Evolutionary conservation across 257 asterid species (phyloP).

Genomic region (Salvia hispanica): DNA sequence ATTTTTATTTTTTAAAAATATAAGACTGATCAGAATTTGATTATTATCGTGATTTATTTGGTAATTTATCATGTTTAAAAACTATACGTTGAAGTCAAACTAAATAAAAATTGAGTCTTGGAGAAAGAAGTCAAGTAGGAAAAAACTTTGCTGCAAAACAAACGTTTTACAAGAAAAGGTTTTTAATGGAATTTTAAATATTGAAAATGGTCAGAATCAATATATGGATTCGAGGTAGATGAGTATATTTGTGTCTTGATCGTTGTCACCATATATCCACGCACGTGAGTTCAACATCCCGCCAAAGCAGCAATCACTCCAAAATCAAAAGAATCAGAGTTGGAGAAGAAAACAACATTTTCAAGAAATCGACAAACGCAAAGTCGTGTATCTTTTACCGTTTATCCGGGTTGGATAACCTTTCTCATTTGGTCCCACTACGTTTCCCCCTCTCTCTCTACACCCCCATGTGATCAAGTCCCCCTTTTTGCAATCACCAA

Average conservation of each 20-base stretch:
- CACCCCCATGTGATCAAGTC: slow-evolving; percentile 39
- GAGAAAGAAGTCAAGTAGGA: neutral
- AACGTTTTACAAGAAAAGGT: too few relatives aligned
- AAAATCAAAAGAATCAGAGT: neutral
- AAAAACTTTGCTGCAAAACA: neutral
- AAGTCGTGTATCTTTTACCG: slow-evolving; percentile 34
- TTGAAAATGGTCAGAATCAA: neutral
- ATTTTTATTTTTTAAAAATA: too few relatives aligned
- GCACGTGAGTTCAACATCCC: slow-evolving; percentile 44
- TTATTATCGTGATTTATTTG: too few relatives aligned
- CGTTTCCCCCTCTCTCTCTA: slow-evolving; percentile 36
- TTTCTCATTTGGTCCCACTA: slow-evolving; percentile 51
- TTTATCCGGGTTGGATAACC: slow-evolving; percentile 40
- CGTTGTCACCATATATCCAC: slow-evolving; percentile 38
- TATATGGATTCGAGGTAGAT: neutral
- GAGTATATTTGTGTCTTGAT: slow-evolving; percentile 13
- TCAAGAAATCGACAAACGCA: slow-evolving; percentile 31
- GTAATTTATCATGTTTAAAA: too few relatives aligned
- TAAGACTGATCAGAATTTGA: too few relatives aligned
- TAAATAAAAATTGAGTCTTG: neutral
- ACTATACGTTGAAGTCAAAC: neutral
- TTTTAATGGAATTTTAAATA: too few relatives aligned
- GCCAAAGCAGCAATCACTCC: slow-evolving; percentile 1
- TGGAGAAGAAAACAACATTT: slow-evolving; percentile 19
- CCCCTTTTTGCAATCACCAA: slow-evolving; percentile 33